Evolutionary conservation across 192 early-diverging fungal genomes (phyloP), one percentile per base, ranked within the genome.

Genomic region (Backusella luteola): DNA sequence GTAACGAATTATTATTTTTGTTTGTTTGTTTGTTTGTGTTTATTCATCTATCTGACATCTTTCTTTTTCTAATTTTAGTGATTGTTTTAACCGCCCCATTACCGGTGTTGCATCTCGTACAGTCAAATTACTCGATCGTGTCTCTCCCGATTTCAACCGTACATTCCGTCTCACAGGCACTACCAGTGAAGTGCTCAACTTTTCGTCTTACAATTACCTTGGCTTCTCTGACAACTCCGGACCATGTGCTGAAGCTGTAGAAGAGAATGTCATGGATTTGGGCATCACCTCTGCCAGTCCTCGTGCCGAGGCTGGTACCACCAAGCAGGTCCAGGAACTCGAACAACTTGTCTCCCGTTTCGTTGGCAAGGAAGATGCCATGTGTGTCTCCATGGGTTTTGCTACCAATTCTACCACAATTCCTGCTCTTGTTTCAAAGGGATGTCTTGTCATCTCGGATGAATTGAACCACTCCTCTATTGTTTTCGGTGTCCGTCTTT

Each of bases 191-290:
- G 90, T 88, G 39, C 89, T 99, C 77, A 99, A 99, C 81, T 85
- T 99, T 80, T 93, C 95, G 1, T 97, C 95, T 17, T 99, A 99
- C 86, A 99, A 99, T 81, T 99, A 99, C 79, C 90, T 99, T 70
- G 97, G 97, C 3, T 99, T 99, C 87, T 96, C 95, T 49, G 95
- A 98, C 85, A 90, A 83, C 73, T 83, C 92, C 44, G 98, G 98
- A 11, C 96, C 96, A 8, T 99, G 98, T 74, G 95, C 97, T 0
- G 98, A 99, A 77, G 91, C 91, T 59, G 98, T 98, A 11, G 94
- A 98, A 80, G 83, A 87, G 39, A 82, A 89, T 6, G 86, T 97
- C 68, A 78, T 83, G 19, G 88, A 91, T 74, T 85, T 90, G 80
- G 98, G 98, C 29, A 81, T 96, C 49, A 84, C 89, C 6, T 79